Percentiles rank a stretch among this genome's conserved stretches.
Evolutionary conservation across 2,329 filamentous ascomycete genomes (phyloP).

Genomic region (Xylariaceae sp.): DNA sequence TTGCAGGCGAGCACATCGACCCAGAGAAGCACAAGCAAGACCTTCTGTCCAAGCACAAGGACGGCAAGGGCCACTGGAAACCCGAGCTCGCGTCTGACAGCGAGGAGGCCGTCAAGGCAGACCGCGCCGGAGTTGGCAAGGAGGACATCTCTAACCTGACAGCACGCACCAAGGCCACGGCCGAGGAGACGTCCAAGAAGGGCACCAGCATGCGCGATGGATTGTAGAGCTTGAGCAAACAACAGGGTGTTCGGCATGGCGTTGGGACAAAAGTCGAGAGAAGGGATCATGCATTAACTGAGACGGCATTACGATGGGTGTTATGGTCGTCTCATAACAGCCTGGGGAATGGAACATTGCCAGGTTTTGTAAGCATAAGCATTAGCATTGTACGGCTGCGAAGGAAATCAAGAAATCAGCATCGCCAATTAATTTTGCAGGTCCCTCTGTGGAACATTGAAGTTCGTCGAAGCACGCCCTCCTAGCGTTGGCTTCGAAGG

Average conservation of each 20-base stretch:
- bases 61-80: slow-evolving; percentile 73
- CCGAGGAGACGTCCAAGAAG: slow-evolving; percentile 47
- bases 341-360: too few relatives aligned
- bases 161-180: slow-evolving; percentile 55
- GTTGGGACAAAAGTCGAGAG: slow-evolving; percentile 4
- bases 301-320: not conserved
- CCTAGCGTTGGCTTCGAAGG: too few relatives aligned
- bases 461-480: too few relatives aligned
- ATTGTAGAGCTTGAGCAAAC: slow-evolving; percentile 26
- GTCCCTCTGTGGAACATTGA: too few relatives aligned
- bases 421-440: too few relatives aligned
- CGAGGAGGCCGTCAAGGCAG: slow-evolving; percentile 74
- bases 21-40: slow-evolving; percentile 59
- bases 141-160: slow-evolving; percentile 50
- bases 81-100: slow-evolving; percentile 73
- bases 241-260: too few relatives aligned
- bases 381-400: too few relatives aligned
- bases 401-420: too few relatives aligned
- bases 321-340: too few relatives aligned
- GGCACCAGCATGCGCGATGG: slow-evolving; percentile 49
- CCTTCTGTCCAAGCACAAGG: slow-evolving; percentile 63
- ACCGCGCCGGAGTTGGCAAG: slow-evolving; percentile 41
- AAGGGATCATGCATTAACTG: too few relatives aligned
- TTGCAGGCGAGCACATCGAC: slow-evolving; percentile 39
- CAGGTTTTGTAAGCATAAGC: too few relatives aligned